A percentile compares a stretch with the other conserved stretches of the same genome.
Conservation (phyloP, 2,329 filamentous ascomycete species). For the Byssochlamys sp. region DNA sequence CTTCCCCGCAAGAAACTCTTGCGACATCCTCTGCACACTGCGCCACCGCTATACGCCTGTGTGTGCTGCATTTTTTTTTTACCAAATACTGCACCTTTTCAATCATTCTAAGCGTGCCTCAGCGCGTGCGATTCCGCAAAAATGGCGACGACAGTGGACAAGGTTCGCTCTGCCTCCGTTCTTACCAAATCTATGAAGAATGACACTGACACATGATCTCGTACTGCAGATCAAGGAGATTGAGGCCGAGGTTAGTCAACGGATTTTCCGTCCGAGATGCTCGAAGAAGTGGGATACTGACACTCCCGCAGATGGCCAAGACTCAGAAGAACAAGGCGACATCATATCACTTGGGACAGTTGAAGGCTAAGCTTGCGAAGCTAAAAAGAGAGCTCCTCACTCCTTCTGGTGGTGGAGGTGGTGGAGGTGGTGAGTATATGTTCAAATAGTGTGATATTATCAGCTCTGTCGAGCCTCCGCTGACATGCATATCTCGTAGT, state of each 20-base stretch:
- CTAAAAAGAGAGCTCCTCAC: conserved; percentile 91
- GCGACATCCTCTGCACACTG: neutral
- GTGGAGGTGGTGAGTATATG: conserved; percentile 54
- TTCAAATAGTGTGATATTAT: conserved; percentile 2
- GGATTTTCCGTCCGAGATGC: conserved; percentile 1
- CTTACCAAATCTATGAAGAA: conserved; percentile 4
- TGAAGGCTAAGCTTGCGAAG: conserved; percentile 97
- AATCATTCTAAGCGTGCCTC: neutral
- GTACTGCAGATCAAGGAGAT: conserved; percentile 77
- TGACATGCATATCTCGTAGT: conserved; percentile 33
- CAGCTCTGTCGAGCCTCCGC: neutral
- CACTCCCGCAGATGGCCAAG: conserved; percentile 63
- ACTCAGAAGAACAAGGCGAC: conserved; percentile 97
- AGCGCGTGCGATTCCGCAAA: neutral
- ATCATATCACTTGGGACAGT: conserved; percentile 78
- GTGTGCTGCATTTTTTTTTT: neutral
- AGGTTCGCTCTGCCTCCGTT: conserved; percentile 46
- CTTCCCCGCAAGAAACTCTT: conserved; percentile 4
- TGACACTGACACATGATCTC: conserved; percentile 25
- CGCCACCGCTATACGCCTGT: neutral
- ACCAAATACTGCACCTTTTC: neutral
- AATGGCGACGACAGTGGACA: conserved; percentile 96
- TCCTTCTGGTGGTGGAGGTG: conserved; percentile 67
- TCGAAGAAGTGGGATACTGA: conserved; percentile 7
- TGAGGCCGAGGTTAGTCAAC: conserved; percentile 70